Conservation (phyloP, 1,139 yeast species). For the Candida gigantensis region DNA sequence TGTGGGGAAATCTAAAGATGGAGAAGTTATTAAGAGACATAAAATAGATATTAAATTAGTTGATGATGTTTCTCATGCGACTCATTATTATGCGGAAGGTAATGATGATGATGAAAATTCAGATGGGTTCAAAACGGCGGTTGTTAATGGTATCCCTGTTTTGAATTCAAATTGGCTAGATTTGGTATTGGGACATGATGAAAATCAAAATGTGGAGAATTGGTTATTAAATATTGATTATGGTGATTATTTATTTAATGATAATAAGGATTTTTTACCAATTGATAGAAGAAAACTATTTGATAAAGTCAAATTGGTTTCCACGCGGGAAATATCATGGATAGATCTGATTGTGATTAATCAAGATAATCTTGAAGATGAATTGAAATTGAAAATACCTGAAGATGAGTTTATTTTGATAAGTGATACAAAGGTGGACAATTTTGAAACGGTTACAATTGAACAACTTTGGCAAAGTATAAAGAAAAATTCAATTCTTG, state of each 20-base stretch:
- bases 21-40: neutral
- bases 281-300: constrained; percentile 18
- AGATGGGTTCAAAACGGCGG: constrained; percentile 21
- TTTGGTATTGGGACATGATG: constrained; percentile 14
- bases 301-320: constrained; percentile 14
- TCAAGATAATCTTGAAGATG: constrained; percentile 17
- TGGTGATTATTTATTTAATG: constrained; percentile 20
- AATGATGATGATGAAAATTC: constrained; percentile 8
- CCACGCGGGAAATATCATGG: constrained; percentile 10
- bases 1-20: constrained; percentile 3
- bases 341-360: constrained; percentile 8
- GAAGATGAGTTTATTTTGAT: constrained; percentile 11
- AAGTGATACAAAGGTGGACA: constrained; percentile 3
- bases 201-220: constrained; percentile 16
- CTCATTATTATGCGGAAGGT: constrained; percentile 22
- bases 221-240: constrained; percentile 25
- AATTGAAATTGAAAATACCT: constrained; percentile 17
- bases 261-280: constrained; percentile 18
- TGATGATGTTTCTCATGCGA: constrained; percentile 21
- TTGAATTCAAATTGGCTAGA: constrained; percentile 27
- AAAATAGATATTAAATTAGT: constrained; percentile 26
- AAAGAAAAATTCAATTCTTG: constrained; percentile 6
- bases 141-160: constrained; percentile 30
- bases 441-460: constrained; percentile 8
- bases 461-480: constrained; percentile 14